Conservation (phyloP, 176 grass and related monocot genomes). For the Elymus sibiricus region DNA sequence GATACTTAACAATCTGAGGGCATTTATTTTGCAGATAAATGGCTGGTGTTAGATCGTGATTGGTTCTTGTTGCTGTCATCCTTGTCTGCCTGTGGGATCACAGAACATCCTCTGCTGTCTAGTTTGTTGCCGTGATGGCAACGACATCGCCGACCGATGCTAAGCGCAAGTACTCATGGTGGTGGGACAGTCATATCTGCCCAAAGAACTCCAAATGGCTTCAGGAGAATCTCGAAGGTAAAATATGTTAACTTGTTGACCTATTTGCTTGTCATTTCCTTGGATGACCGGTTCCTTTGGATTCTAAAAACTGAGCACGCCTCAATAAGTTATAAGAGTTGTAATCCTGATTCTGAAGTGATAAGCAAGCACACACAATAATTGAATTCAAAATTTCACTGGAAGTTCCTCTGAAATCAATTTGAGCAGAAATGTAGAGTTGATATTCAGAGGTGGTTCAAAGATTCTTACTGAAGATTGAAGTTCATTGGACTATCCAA, state of each 20-base stretch:
- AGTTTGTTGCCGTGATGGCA: conserved; percentile 49
- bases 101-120: conserved; percentile 23
- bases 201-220: conserved; percentile 96
- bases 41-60: conserved; percentile 12
- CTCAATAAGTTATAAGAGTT: not conserved
- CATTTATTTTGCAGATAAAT: conserved; percentile 28
- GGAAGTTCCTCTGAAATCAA: conserved; percentile 12
- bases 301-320: not conserved
- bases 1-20: conserved; percentile 2
- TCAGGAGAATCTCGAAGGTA: conserved; percentile 90
- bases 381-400: not conserved
- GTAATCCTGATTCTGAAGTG: not conserved
- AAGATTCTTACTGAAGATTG: not conserved
- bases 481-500: not conserved
- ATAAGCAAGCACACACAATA: not conserved
- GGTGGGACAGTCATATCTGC: conserved; percentile 92
- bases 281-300: not conserved
- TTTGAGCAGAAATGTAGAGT: not conserved
- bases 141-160: conserved; percentile 46
- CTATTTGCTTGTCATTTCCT: not conserved
- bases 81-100: not conserved
- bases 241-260: conserved; percentile 13
- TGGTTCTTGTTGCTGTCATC: not conserved
- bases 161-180: conserved; percentile 82
- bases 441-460: not conserved